Conservation (phyloP, 495 filamentous ascomycete genomes). For the Chaetomidium leptoderma region DNA sequence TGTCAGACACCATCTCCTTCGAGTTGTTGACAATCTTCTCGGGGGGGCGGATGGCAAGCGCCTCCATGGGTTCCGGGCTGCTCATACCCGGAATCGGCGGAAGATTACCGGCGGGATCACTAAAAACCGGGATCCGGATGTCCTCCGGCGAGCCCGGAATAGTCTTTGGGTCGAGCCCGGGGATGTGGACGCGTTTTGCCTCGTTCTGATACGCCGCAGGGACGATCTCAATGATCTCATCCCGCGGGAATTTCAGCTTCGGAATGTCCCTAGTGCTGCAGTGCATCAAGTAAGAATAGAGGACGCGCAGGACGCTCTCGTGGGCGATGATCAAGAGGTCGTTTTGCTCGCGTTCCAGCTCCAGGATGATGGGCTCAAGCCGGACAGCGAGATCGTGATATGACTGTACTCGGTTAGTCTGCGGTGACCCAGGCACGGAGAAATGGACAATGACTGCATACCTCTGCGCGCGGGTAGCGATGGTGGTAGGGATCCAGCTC, state of each 20-base stretch:
- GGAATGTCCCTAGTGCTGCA: slow-evolving; percentile 97
- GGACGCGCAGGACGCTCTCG: slow-evolving; percentile 89
- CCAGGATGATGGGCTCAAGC: slow-evolving; percentile 97
- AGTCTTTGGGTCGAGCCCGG: slow-evolving; percentile 44
- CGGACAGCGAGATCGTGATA: slow-evolving; percentile 98
- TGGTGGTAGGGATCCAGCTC: slow-evolving; percentile 96
- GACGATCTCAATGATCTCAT: slow-evolving; percentile 98
- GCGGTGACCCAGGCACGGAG: not conserved
- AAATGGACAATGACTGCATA: slow-evolving; percentile 34
- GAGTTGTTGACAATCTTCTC: slow-evolving; percentile 46
- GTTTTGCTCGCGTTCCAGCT: slow-evolving; percentile 94
- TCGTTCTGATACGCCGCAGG: slow-evolving; percentile 96
- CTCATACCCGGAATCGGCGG: slow-evolving; percentile 35
- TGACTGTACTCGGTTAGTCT: slow-evolving; percentile 54
- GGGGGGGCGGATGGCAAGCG: slow-evolving; percentile 31
- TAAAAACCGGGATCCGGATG: slow-evolving; percentile 73
- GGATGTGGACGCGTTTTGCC: slow-evolving; percentile 71
- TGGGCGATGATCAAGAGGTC: slow-evolving; percentile 97
- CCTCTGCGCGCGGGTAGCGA: slow-evolving; percentile 91
- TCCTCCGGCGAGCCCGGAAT: slow-evolving; percentile 73
- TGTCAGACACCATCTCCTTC: slow-evolving; percentile 44
- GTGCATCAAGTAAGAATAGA: slow-evolving; percentile 98
- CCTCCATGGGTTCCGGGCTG: slow-evolving; percentile 29
- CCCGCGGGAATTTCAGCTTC: slow-evolving; percentile 84
- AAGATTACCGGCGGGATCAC: slow-evolving; percentile 21